phyloP scores from a whole-genome alignment of 2,329 filamentous ascomycete genomes.

The Penicillium sp. region DNA sequence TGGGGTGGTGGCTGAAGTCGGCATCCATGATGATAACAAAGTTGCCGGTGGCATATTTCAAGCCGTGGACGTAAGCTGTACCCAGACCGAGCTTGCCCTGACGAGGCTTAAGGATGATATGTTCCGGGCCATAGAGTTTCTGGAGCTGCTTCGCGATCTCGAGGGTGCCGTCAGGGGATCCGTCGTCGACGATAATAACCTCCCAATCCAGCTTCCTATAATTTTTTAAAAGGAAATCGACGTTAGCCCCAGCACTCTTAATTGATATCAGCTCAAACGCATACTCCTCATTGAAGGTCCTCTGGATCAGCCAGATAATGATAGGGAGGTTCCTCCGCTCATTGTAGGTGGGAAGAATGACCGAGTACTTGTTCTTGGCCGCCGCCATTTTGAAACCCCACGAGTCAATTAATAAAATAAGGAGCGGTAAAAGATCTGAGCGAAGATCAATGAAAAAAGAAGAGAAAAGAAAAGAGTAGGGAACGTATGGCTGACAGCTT shows the following conservation, averaged over 20 bases:
- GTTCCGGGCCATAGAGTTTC: slow-evolving; percentile 71
- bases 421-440: slow-evolving; percentile 10
- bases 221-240: not conserved
- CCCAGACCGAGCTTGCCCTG: slow-evolving; percentile 95
- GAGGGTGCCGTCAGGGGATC: slow-evolving; percentile 92
- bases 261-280: slow-evolving; percentile 23
- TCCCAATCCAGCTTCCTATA: slow-evolving; percentile 89
- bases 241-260: not conserved
- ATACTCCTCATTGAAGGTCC: slow-evolving; percentile 85
- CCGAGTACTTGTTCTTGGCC: slow-evolving; percentile 76
- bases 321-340: slow-evolving; percentile 96
- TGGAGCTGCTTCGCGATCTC: slow-evolving; percentile 86
- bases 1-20: slow-evolving; percentile 98
- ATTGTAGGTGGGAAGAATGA: slow-evolving; percentile 98
- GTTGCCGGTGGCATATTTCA: slow-evolving; percentile 87
- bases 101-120: slow-evolving; percentile 81
- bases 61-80: slow-evolving; percentile 91
- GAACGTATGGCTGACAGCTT: slow-evolving; percentile 27
- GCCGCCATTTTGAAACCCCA: slow-evolving; percentile 32
- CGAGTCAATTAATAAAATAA: slow-evolving; percentile 10
- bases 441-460: slow-evolving; percentile 7
- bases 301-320: slow-evolving; percentile 89
- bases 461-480: slow-evolving; percentile 18
- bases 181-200: slow-evolving; percentile 96
- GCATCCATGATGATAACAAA: slow-evolving; percentile 99